Base-by-base conservation (phyloP, 176 grass and related monocot species). In the Echinochloa phyllopogon region DNA sequence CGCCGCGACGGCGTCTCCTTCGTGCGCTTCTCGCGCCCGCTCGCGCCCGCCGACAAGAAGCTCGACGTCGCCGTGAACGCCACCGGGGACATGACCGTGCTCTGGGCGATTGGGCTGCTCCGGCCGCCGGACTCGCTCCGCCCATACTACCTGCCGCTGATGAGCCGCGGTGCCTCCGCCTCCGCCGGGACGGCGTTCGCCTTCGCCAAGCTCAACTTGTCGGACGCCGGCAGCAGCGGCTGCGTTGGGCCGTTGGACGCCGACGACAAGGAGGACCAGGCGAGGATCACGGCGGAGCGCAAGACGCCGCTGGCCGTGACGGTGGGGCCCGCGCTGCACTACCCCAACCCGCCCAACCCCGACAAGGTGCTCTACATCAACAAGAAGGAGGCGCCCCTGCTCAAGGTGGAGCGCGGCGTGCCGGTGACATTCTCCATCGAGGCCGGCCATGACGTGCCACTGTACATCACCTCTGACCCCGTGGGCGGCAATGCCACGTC, bases 241-340 rank as follows among this genome's bases (percentile, higher is more conserved):
- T 98, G 96, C 80, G 62, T 85, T 18, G 93, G 96, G 3, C 93
- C 96, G 37, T 40, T 98, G 63, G 91, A 98, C 66, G 93, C 96
- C 18, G 89, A 95, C 8, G 96, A 98, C 65, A 98, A 98, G 85
- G 96, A 98, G 69, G 96, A 98, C 79, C 96, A 98, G 76, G 89
- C 79, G 21, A 76, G 83, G 68, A 90, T 98, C 72, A 98, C 88
- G 69, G 83, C 93, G 14, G 93, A 98, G 57, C 85, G 91, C 77
- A 93, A 95, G 57, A 94, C 86, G 42, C 89, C 96, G 29, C 87
- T 98, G 21, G 58, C 78, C 1, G 91, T 98, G 5, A 94, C 91
- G 2, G 78, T 84, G 4, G 93, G 91, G 0, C 93, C 79, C 8
- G 89, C 96, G 38, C 27, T 92, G 69, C 93, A 90, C 69, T 98